Conservation (phyloP, 495 filamentous ascomycete species). For the Tuber brumale region DNA sequence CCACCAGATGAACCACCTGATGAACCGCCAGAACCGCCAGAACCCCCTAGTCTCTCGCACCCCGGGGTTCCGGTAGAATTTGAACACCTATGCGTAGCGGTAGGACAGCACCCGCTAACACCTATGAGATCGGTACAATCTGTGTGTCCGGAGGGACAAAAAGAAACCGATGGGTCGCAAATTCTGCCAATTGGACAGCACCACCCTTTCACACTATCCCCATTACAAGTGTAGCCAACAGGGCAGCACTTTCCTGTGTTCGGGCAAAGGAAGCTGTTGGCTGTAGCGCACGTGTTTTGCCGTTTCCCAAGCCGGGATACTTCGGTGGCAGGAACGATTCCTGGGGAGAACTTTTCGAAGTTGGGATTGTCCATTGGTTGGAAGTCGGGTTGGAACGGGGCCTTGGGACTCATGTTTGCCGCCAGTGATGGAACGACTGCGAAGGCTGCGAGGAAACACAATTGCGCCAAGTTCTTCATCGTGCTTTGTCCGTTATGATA, state of each 20-base stretch:
- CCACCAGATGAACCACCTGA: no score
- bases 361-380: not conserved
- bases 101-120: slow-evolving; percentile 17
- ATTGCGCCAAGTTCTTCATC: not conserved
- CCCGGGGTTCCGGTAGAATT: not conserved
- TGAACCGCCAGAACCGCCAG: not conserved
- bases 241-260: slow-evolving; percentile 2
- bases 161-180: not conserved
- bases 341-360: not conserved
- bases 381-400: not conserved
- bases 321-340: not conserved
- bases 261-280: not conserved
- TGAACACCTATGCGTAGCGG: slow-evolving; percentile 12
- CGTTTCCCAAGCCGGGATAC: slow-evolving; percentile 1
- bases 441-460: not conserved
- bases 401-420: not conserved
- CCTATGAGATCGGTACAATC: slow-evolving; percentile 11
- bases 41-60: slow-evolving; percentile 4
- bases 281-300: not conserved
- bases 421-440: not conserved
- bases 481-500: not conserved
- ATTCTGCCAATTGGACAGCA: slow-evolving; percentile 8
- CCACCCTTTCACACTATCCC: not conserved
- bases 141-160: slow-evolving; percentile 2
- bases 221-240: not conserved